Evolutionary conservation across 768 basidiomycete species (phyloP).

Genomic region (Boletus sp.): DNA sequence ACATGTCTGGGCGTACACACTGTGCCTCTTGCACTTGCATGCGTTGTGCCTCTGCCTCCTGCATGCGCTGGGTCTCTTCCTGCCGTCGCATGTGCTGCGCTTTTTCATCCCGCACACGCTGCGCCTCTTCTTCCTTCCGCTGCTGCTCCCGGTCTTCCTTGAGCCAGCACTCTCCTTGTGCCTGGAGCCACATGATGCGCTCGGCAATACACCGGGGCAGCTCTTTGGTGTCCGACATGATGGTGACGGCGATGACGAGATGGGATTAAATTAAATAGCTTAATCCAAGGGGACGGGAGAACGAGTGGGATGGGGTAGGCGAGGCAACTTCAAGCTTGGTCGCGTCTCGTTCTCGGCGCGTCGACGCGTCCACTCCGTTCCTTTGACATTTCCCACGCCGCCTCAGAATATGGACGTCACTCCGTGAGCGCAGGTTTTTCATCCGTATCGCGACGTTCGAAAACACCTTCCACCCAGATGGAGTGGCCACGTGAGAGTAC

Average conservation of each 20-base stretch:
- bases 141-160: neutral
- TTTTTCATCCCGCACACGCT: neutral
- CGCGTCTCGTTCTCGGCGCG: no score
- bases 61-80: neutral
- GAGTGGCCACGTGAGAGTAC: no score
- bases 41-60: neutral
- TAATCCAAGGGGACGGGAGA: no score
- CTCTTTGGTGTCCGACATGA: neutral
- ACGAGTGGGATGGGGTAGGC: no score
- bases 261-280: no score
- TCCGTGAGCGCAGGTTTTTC: no score
- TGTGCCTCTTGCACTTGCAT: neutral
- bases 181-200: neutral
- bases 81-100: neutral
- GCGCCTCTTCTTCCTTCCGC: neutral
- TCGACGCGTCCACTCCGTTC: no score
- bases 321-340: no score
- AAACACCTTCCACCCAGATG: no score
- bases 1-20: neutral
- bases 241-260: neutral
- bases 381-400: no score
- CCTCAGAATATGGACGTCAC: no score
- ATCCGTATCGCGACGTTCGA: no score
- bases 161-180: neutral
- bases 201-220: neutral